These are phyloP conservation scores for Cinchona pubescens DNA, from an alignment of 257 asterid species.

Conservation along the genomic window DNA sequence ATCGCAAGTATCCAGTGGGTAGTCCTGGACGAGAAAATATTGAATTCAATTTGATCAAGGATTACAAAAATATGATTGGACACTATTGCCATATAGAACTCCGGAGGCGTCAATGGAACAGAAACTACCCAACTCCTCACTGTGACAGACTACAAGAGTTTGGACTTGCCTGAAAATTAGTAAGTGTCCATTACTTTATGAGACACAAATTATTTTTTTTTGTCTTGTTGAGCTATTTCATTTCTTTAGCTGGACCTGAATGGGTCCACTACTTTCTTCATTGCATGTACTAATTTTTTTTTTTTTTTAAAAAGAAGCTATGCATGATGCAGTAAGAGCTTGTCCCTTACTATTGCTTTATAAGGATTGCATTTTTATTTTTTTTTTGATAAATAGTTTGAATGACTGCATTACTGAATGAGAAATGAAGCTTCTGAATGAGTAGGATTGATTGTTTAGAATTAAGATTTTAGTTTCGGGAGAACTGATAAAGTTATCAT, in stretches of 20 bases:
- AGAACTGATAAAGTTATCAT: background rate
- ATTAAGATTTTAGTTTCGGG: background rate
- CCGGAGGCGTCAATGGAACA: slow-evolving; percentile 96
- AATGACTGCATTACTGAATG: background rate
- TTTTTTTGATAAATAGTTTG: background rate
- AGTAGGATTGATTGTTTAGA: background rate
- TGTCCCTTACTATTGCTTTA: background rate
- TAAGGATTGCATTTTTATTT: background rate
- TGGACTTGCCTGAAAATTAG: slow-evolving; percentile 60
- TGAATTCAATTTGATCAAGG: slow-evolving; percentile 67
- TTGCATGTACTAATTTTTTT: background rate
- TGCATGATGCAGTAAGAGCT: background rate
- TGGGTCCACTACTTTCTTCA: background rate
- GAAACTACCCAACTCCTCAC: slow-evolving; percentile 78
- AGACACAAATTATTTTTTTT: background rate
- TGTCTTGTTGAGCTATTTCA: background rate
- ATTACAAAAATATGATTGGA: slow-evolving; percentile 74
- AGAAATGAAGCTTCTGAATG: background rate
- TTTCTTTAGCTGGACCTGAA: background rate
- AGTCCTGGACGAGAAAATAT: slow-evolving; percentile 57
- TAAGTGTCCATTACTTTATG: background rate
- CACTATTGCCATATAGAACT: slow-evolving; percentile 92
- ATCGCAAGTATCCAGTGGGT: slow-evolving; percentile 55
- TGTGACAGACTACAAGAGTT: slow-evolving; percentile 69
- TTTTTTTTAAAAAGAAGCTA: too few relatives aligned